phyloP scores from a whole-genome alignment of 2,329 filamentous ascomycete genomes.

The Stemphylium vesicarium region DNA sequence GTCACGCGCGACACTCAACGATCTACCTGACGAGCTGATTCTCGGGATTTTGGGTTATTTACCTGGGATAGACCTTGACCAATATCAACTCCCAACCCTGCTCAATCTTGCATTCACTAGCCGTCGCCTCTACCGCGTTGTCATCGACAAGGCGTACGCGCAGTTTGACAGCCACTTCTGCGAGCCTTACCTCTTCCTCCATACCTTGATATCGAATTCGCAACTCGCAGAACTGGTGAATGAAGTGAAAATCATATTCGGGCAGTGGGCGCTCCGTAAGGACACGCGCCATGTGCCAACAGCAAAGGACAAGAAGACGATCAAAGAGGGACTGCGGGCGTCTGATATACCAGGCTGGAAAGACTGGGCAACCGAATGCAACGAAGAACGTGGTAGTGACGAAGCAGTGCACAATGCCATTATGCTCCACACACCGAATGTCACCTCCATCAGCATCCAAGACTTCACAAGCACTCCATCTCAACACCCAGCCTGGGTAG shows the following conservation, averaged over 20 bases:
- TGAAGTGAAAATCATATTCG: constrained; percentile 22
- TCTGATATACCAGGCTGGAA: constrained; percentile 35
- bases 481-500: constrained; percentile 26
- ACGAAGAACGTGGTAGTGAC: constrained; percentile 14
- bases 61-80: constrained; percentile 19
- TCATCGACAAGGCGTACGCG: constrained; percentile 27
- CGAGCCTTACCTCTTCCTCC: constrained; percentile 39
- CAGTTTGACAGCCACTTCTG: constrained; percentile 30
- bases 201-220: constrained; percentile 29
- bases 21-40: constrained; percentile 40
- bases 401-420: constrained; percentile 32
- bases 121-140: constrained; percentile 29
- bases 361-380: constrained; percentile 31
- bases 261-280: constrained; percentile 4
- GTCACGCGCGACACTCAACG: constrained; percentile 16
- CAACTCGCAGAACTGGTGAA: constrained; percentile 24
- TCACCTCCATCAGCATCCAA: constrained; percentile 11
- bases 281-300: constrained; percentile 20
- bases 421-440: constrained; percentile 33
- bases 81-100: constrained; percentile 27
- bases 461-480: background rate
- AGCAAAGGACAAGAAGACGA: constrained; percentile 32
- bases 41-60: constrained; percentile 33
- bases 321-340: constrained; percentile 34
- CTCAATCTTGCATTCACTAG: constrained; percentile 31